These are phyloP conservation scores for Trametes gibbosa DNA, from an alignment of 768 basidiomycete genomes.

Conservation along the genomic window DNA sequence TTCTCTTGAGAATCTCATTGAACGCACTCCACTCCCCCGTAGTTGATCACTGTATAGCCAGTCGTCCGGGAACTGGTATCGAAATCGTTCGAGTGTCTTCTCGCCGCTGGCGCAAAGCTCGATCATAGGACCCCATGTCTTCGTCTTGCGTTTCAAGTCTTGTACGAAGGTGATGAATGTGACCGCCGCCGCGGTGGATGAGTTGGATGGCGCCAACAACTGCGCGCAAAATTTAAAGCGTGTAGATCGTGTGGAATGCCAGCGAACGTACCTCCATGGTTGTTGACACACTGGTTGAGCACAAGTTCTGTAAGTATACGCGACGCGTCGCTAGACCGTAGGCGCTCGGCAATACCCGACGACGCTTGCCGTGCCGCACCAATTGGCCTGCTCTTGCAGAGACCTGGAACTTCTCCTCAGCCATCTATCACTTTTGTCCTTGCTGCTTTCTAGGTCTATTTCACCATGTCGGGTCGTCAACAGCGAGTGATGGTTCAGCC, in stretches of 20 bases:
- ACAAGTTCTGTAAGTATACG: slow-evolving; percentile 21
- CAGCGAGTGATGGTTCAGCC: slow-evolving; percentile 99
- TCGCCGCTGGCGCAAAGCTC: slow-evolving; percentile 93
- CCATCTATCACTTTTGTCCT: slow-evolving; percentile 2
- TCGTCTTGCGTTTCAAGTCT: slow-evolving; percentile 95
- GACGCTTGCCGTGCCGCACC: slow-evolving; percentile 11
- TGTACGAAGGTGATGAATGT: slow-evolving; percentile 99
- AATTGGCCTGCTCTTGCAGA: slow-evolving; percentile 6
- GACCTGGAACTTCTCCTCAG: slow-evolving; percentile 8
- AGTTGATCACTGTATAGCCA: slow-evolving; percentile 99
- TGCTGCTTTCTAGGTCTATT: slow-evolving; percentile 4
- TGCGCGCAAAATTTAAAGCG: slow-evolving; percentile 1
- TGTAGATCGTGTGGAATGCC: not conserved
- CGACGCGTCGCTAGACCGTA: slow-evolving; percentile 25
- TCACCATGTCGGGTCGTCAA: slow-evolving; percentile 86
- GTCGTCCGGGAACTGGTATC: slow-evolving; percentile 95
- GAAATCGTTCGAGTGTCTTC: slow-evolving; percentile 94
- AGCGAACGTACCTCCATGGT: slow-evolving; percentile 33
- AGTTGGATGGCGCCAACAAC: slow-evolving; percentile 68
- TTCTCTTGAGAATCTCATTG: slow-evolving; percentile 95
- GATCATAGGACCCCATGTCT: slow-evolving; percentile 95
- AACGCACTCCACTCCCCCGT: slow-evolving; percentile 97
- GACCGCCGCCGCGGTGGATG: slow-evolving; percentile 96
- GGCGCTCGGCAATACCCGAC: slow-evolving; percentile 20
- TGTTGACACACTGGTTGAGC: slow-evolving; percentile 21